Base-by-base conservation (phyloP, 75 land plant species). In the Sequoiadendron giganteum region DNA sequence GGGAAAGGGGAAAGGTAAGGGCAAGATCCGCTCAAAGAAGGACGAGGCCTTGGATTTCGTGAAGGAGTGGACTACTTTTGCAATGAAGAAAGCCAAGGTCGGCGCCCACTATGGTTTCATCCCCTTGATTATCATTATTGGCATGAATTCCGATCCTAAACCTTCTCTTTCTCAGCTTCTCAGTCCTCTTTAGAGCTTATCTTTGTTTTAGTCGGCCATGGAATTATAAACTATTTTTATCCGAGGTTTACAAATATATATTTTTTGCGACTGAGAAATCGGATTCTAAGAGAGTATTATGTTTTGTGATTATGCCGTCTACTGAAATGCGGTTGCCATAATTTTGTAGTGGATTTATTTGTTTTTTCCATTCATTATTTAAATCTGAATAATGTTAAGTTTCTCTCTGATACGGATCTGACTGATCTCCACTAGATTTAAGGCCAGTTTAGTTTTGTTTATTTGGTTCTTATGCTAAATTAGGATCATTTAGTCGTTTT, bases 11-110 rank as follows among this genome's bases (percentile, higher is more conserved):
- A 90, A 88, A 47, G 90, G 86, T 32, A 89, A 87, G 56, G 89
- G 89, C 19, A 87, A 87, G 49, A 16, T 14, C 14, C 28, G 34
- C 25, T 45, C 76, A 45, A 85, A 42, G 85, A 87, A 80, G 4
- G 25, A 68, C 34, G 85, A 86, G 73, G 58, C 49, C 18, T 65
- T 78, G 54, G 45, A 87, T 10, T 42, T 2, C n/a, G 83, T 89
- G 84, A 90, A 90, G 84, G 91, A 90, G 39, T 90, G 91, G 91
- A 91, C 91, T n/a, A 90, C 91, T 10, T 90, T 91, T 76, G 83
- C 70, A 4, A 55, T 90, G 88, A 90, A 90, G 91, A 90, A 90
- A 83, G 82, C 90, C 84, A 90, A 90, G 88, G 85, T 68, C 10
- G 84, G 70, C 47, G 85, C 91, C 21, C 91, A 90, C 42, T 90